Conservation (phyloP, 768 basidiomycete species). For the Polyporus arcularius region DNA sequence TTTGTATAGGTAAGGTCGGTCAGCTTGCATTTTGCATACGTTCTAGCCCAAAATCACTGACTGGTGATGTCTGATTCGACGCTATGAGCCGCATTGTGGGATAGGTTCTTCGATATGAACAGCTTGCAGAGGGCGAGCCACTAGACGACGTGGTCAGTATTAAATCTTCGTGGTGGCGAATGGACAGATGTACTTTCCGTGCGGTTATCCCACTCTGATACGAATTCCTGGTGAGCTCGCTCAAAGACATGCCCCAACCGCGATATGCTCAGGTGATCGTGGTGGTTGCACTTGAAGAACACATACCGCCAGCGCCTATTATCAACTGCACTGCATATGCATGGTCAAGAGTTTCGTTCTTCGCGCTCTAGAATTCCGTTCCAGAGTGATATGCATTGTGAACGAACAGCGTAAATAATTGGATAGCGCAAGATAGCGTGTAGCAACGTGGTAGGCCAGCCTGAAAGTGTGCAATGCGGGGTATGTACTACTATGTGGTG, state of each 20-base stretch:
- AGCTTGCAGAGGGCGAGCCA: slow-evolving; percentile 70
- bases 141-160: slow-evolving; percentile 35
- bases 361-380: background rate
- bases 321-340: background rate
- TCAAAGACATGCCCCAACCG: slow-evolving; percentile 56
- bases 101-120: slow-evolving; percentile 52
- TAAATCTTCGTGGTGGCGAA: background rate
- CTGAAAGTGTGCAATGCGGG: background rate
- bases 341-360: background rate
- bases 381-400: background rate
- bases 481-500: background rate
- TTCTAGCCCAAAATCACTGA: slow-evolving; percentile 33
- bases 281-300: background rate
- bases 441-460: background rate
- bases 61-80: slow-evolving; percentile 64
- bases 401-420: slow-evolving; percentile 1
- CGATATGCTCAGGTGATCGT: background rate
- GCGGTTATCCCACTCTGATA: slow-evolving; percentile 72
- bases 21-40: background rate
- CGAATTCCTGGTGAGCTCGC: slow-evolving; percentile 69
- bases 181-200: slow-evolving; percentile 49
- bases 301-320: background rate
- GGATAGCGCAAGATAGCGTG: background rate
- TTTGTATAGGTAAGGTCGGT: slow-evolving; percentile 28
- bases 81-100: slow-evolving; percentile 40